Evolutionary conservation across 2,329 filamentous ascomycete species (phyloP).

Genomic region (Hypoxylon sp.): DNA sequence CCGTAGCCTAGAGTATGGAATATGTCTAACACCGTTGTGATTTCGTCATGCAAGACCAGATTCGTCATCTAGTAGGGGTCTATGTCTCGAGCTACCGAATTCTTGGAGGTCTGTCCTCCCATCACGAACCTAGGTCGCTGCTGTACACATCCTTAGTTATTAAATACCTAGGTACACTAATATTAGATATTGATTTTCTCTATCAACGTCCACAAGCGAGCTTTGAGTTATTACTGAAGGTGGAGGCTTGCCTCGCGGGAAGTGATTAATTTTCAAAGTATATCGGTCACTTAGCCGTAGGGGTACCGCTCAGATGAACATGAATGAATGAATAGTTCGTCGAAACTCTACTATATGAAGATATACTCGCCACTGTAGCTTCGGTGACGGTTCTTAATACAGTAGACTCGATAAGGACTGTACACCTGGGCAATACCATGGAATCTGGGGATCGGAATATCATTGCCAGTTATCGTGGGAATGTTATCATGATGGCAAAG

Average conservation of each 20-base stretch:
- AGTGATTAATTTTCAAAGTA: too few relatives aligned
- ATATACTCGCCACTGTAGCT: not conserved
- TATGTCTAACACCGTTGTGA: constrained; percentile 28
- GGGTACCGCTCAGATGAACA: not conserved
- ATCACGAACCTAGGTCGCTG: constrained; percentile 16
- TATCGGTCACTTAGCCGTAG: not conserved
- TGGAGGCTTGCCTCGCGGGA: not conserved
- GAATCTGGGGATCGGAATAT: not conserved
- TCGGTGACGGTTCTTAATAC: not conserved
- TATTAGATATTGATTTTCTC: constrained; percentile 19
- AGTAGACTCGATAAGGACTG: not conserved
- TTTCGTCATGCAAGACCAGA: constrained; percentile 40
- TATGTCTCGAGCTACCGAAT: constrained; percentile 28
- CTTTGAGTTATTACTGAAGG: constrained; percentile 4
- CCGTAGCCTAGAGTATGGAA: constrained; percentile 17
- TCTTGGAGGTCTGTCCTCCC: constrained; percentile 30
- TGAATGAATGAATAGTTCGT: not conserved
- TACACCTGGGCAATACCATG: not conserved
- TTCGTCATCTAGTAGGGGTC: constrained; percentile 29
- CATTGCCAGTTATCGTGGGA: not conserved
- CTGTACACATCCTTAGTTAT: constrained; percentile 16
- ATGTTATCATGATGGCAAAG: too few relatives aligned
- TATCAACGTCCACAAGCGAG: constrained; percentile 5
- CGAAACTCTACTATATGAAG: constrained; percentile 10
- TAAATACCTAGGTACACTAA: constrained; percentile 8